phyloP scores from a whole-genome alignment of 148 eudicot species.

The Chenopodium berlandieri region DNA sequence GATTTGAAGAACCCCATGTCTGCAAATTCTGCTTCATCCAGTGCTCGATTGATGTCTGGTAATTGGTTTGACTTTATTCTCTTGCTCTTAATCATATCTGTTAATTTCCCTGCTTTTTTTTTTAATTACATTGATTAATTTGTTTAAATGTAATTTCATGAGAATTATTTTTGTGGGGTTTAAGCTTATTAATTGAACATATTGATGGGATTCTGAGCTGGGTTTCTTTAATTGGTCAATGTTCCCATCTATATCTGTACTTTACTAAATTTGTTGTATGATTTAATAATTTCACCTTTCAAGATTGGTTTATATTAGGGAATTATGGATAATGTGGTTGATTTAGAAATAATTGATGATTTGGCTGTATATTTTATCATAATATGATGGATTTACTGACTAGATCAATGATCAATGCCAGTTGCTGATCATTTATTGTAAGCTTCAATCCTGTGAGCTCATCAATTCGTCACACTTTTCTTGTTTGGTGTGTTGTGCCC shows the following conservation, averaged over 20 bases:
- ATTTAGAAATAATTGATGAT: conserved; percentile 7
- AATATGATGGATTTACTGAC: neutral
- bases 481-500: conserved; percentile 5
- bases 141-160: neutral
- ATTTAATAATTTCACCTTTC: neutral
- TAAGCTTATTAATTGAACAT: neutral
- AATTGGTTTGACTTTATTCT: conserved; percentile 28
- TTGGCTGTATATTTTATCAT: neutral
- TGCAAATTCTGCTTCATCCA: conserved; percentile 7
- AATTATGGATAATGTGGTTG: neutral
- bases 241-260: neutral
- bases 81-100: neutral
- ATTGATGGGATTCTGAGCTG: neutral
- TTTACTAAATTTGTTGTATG: neutral
- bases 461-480: neutral
- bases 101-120: neutral
- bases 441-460: conserved; percentile 13
- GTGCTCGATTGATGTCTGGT: conserved; percentile 41
- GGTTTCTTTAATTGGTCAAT: neutral
- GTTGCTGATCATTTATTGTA: conserved; percentile 1
- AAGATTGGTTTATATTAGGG: neutral
- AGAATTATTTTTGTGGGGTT: neutral
- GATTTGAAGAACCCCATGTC: conserved; percentile 21
- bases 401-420: neutral
- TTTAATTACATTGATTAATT: neutral